These are phyloP conservation scores for Heliosperma pusillum DNA, from an alignment of 148 eudicot species.

Conservation along the genomic window DNA sequence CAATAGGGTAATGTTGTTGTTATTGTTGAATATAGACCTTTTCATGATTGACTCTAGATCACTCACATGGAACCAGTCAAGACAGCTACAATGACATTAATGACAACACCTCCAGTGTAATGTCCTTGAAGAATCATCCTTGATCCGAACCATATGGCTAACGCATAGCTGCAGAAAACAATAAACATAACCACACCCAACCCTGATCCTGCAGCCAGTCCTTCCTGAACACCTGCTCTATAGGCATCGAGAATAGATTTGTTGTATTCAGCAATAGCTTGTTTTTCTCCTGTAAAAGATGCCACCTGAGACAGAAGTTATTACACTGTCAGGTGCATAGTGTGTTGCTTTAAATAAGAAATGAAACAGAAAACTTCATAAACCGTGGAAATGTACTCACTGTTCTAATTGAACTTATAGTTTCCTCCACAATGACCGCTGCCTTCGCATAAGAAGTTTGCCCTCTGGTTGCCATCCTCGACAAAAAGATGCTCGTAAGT, in stretches of 20 bases:
- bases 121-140: conserved; percentile 48
- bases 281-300: conserved; percentile 68
- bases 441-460: conserved; percentile 76
- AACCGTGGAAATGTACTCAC: conserved; percentile 30
- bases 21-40: not conserved
- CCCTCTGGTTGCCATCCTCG: conserved; percentile 54
- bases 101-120: conserved; percentile 52
- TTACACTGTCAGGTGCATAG: not conserved
- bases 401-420: conserved; percentile 85
- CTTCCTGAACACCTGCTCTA: conserved; percentile 43
- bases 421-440: conserved; percentile 65
- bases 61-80: conserved; percentile 62
- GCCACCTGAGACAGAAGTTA: conserved; percentile 47
- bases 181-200: conserved; percentile 37
- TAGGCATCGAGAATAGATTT: conserved; percentile 44
- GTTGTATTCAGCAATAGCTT: conserved; percentile 42
- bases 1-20: not conserved
- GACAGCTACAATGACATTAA: conserved; percentile 51
- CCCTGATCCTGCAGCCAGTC: conserved; percentile 50
- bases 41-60: not conserved
- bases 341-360: not conserved
- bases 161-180: conserved; percentile 39
- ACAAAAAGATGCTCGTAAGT: conserved; percentile 37
- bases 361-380: not conserved
- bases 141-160: conserved; percentile 70